Evolutionary conservation across 345 rosid genomes (phyloP).

Genomic region (Citrus reticulata): DNA sequence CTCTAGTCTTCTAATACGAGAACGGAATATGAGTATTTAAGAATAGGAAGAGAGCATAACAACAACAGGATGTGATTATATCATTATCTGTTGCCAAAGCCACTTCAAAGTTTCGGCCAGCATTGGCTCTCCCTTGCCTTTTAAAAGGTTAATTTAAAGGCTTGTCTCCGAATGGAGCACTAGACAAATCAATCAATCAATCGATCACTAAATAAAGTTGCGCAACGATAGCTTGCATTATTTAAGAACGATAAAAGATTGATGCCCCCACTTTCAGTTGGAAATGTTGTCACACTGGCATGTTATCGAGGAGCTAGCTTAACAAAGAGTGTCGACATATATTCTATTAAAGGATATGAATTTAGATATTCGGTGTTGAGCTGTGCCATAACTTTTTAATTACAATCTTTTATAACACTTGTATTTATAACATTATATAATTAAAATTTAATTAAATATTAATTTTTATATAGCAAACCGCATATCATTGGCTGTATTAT

Average conservation of each 20-base stretch:
- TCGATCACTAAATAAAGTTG: not conserved
- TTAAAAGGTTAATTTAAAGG: not conserved
- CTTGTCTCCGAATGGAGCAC: not conserved
- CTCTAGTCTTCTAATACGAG: conserved; percentile 25
- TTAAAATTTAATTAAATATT: too few relatives aligned
- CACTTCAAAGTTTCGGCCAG: not conserved
- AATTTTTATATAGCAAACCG: too few relatives aligned
- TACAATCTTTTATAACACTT: too few relatives aligned
- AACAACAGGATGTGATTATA: not conserved
- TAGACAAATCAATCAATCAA: not conserved
- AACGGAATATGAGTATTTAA: too few relatives aligned
- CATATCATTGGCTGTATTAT: too few relatives aligned
- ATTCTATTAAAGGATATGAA: too few relatives aligned
- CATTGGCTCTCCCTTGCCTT: not conserved
- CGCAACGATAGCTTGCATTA: not conserved
- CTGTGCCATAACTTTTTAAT: too few relatives aligned
- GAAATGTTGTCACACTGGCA: not conserved
- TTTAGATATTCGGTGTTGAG: too few relatives aligned
- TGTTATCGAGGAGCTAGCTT: not conserved
- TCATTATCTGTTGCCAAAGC: not conserved
- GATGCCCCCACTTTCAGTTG: not conserved
- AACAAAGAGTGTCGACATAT: not conserved
- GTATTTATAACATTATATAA: too few relatives aligned
- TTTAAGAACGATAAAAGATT: not conserved
- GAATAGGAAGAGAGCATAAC: not conserved